Base-by-base conservation (phyloP, 208 protist genomes). In the Leishmania tropica region DNA sequence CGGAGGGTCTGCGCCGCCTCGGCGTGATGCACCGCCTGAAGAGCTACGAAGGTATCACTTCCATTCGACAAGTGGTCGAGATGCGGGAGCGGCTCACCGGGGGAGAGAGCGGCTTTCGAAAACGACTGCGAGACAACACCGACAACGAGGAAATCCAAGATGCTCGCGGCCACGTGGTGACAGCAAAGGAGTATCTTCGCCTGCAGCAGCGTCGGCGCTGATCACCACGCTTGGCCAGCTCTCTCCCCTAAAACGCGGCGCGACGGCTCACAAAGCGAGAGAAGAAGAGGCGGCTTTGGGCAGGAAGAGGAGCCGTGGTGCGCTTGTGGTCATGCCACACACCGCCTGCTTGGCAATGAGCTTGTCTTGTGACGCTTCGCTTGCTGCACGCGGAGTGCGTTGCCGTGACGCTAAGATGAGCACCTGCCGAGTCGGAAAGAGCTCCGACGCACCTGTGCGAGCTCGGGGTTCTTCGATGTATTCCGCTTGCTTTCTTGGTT, bases 71-170 rank as follows among this genome's bases (percentile, higher is more conserved):
- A 58, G 95, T 95, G 45, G 88, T 96, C 35, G 87, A 94, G 79
- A 93, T 97, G 88, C 85, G 92, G 21, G 91, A 96, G 48, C 87
- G 62, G 40, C 85, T 95, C 15, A 67, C 70, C 10, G 83, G 85
- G 7, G 83, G 60, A 19, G 76, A 80, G 48, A 62, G 68, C 77
- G 67, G 83, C 51, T 80, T 95, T 31, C 91, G 92, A 51, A 91
- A 92, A 53, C 87, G 93, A 37, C 78, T 97, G 17, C 88, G 87
- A 17, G 90, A 93, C 51, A 94, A 97, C 73, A 75, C 83, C 40
- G 92, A 96, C 24, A 85, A 87, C 53, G 95, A 97, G 83, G 95
- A 97, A 83, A 93, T 95, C 51, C 92, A 96, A 65, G 95, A 97
- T 53, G 87, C 71, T 35, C 90, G 93, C 54, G 95, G 95, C 35